Evolutionary conservation across 768 basidiomycete genomes (phyloP).

Genomic region (Chalciporus pseudorubinellus): DNA sequence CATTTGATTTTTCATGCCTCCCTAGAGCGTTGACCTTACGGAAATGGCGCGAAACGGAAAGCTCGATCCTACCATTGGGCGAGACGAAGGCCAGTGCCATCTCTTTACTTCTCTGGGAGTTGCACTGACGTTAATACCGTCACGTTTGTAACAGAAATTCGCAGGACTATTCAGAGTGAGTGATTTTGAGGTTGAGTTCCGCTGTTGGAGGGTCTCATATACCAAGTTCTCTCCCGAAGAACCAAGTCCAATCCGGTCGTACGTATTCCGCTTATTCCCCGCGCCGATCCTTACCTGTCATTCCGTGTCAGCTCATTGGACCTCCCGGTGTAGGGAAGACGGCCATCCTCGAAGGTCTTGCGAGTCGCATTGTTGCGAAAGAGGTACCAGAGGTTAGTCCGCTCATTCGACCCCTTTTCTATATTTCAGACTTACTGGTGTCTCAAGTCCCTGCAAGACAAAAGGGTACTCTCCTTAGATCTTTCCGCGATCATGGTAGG

Average conservation of each 20-base stretch:
- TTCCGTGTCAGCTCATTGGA: slow-evolving; percentile 58
- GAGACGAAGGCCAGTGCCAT: slow-evolving; percentile 64
- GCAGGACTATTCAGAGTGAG: slow-evolving; percentile 87
- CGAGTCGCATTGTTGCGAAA: slow-evolving; percentile 79
- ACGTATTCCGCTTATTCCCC: slow-evolving; percentile 24
- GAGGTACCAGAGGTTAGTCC: slow-evolving; percentile 82
- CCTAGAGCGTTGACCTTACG: slow-evolving; percentile 78
- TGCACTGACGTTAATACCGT: slow-evolving; percentile 1
- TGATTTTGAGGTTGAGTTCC: not conserved
- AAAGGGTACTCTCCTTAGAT: slow-evolving; percentile 86
- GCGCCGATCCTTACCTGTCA: not conserved
- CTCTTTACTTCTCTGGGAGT: not conserved
- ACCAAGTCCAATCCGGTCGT: slow-evolving; percentile 94
- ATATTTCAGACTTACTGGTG: not conserved
- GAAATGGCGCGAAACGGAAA: slow-evolving; percentile 82
- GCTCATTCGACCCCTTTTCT: not conserved
- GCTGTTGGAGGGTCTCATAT: not conserved
- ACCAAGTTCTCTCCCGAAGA: slow-evolving; percentile 72
- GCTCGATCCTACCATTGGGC: slow-evolving; percentile 86
- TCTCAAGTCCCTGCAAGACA: slow-evolving; percentile 73
- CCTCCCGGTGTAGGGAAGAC: slow-evolving; percentile 93
- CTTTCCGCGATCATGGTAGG: slow-evolving; percentile 83
- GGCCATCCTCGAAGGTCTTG: slow-evolving; percentile 87
- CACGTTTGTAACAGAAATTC: slow-evolving; percentile 57
- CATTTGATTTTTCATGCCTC: not conserved